These are phyloP conservation scores for Neckera pumila DNA, from an alignment of 225 moss, liverwort and hornwort genomes.

Conservation along the genomic window DNA sequence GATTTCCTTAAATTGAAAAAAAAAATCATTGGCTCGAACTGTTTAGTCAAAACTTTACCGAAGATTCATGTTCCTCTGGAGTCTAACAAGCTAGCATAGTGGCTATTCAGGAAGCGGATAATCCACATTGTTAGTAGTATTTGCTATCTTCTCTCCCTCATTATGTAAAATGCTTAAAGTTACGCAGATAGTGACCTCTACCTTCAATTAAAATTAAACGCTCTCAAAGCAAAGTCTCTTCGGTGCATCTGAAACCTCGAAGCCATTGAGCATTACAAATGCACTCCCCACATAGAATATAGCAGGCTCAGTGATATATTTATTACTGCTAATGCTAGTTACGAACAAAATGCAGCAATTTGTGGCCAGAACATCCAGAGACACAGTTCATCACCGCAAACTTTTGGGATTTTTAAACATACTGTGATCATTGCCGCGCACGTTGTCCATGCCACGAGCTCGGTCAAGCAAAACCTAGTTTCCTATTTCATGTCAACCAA, in stretches of 20 bases:
- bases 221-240: not conserved
- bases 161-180: not conserved
- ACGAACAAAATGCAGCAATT: not conserved
- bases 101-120: not conserved
- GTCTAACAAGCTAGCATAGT: not conserved
- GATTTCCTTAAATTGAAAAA: too few relatives aligned
- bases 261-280: not conserved
- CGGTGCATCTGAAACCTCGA: not conserved
- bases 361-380: not conserved
- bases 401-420: not conserved
- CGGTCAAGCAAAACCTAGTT: not conserved
- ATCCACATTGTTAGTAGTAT: not conserved
- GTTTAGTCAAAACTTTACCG: not conserved
- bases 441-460: not conserved
- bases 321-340: not conserved
- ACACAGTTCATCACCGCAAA: not conserved
- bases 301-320: not conserved
- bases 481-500: not conserved
- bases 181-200: not conserved
- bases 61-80: not conserved
- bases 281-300: not conserved
- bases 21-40: too few relatives aligned
- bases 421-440: not conserved
- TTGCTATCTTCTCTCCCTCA: not conserved
- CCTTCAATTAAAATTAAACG: too few relatives aligned